These are phyloP conservation scores for Umbelopsis vinacea DNA, from an alignment of 192 early-diverging fungal genomes.

Conservation along the genomic window DNA sequence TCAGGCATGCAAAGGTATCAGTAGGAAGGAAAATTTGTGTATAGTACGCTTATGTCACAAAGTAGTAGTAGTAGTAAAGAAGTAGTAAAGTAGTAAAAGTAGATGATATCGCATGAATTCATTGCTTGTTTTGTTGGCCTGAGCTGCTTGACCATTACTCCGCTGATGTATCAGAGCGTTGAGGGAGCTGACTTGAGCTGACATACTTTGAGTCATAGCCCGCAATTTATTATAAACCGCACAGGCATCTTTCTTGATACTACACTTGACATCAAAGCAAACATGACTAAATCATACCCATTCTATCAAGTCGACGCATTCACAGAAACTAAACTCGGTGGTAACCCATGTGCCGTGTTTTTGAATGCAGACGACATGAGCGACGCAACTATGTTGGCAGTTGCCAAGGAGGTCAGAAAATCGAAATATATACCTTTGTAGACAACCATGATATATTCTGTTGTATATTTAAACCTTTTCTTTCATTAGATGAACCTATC, in stretches of 20 bases:
- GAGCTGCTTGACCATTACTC: no score
- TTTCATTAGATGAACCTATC: slow-evolving; percentile 22
- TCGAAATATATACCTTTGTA: no score
- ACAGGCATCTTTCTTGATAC: background rate
- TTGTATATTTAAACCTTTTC: background rate
- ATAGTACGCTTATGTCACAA: no score
- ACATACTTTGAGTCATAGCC: no score
- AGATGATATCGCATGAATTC: no score
- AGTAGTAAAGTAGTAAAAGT: no score
- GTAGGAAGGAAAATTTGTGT: background rate
- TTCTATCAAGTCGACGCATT: slow-evolving; percentile 32
- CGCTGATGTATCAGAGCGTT: no score
- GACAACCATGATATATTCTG: background rate
- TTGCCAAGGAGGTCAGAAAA: slow-evolving; percentile 6
- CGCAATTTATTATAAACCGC: no score
- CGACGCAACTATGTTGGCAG: slow-evolving; percentile 19
- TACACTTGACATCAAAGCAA: background rate
- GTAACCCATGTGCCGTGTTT: slow-evolving; percentile 25
- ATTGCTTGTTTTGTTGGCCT: no score
- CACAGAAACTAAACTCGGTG: slow-evolving; percentile 18
- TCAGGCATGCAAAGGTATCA: background rate
- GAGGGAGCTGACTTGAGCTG: no score
- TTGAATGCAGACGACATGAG: slow-evolving; percentile 27
- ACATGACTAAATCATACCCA: slow-evolving; percentile 18
- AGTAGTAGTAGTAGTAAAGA: no score